Conservation (phyloP, 2,329 filamentous ascomycete species). For the Periconia sp. region DNA sequence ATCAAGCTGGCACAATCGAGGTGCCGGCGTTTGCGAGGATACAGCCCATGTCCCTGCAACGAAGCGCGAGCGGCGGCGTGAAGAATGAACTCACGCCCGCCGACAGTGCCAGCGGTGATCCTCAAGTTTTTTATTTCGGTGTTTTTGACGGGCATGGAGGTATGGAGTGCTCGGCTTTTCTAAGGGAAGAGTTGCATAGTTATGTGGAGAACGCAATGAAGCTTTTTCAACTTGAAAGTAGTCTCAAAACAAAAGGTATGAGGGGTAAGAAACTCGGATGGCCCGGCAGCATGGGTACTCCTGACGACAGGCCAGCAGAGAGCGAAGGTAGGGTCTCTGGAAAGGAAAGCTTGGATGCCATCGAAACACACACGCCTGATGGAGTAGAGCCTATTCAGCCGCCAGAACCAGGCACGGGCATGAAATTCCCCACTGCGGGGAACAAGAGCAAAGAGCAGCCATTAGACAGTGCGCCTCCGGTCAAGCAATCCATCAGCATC, state of each 20-base stretch:
- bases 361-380: constrained; percentile 52
- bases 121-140: constrained; percentile 96
- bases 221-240: constrained; percentile 77
- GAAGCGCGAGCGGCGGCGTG: constrained; percentile 28
- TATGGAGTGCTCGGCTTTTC: constrained; percentile 80
- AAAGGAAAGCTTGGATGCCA: constrained; percentile 44
- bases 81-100: constrained; percentile 66
- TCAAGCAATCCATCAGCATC: constrained; percentile 50
- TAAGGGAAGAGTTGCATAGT: constrained; percentile 79
- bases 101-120: constrained; percentile 80
- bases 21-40: constrained; percentile 90
- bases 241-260: constrained; percentile 53
- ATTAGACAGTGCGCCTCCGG: constrained; percentile 27
- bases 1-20: constrained; percentile 91
- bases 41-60: constrained; percentile 65
- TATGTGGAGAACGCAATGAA: constrained; percentile 83
- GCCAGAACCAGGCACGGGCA: constrained; percentile 24
- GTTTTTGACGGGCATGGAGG: constrained; percentile 97
- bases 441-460: constrained; percentile 24
- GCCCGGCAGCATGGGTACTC: constrained; percentile 28
- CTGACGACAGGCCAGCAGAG: constrained; percentile 20
- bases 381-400: constrained; percentile 46
- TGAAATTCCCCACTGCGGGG: constrained; percentile 26
- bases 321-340: constrained; percentile 26
- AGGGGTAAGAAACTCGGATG: constrained; percentile 21